Evolutionary conservation across 768 basidiomycete genomes (phyloP).

Genomic region (Russula abietina): DNA sequence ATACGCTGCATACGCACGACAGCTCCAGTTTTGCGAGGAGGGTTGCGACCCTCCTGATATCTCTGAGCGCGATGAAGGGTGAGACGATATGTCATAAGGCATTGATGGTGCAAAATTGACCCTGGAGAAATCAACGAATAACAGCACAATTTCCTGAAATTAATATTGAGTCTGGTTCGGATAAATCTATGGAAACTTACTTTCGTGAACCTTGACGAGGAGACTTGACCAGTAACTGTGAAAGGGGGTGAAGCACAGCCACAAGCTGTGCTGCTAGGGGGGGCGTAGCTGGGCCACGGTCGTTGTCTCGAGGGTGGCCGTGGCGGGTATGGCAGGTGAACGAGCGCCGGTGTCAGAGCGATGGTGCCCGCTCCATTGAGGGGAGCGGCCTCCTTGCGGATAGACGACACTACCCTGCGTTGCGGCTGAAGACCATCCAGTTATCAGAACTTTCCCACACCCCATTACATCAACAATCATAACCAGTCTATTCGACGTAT

Average conservation of each 20-base stretch:
- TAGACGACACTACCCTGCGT: not conserved
- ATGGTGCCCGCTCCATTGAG: not conserved
- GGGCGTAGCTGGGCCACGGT: not conserved
- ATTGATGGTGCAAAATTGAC: not conserved
- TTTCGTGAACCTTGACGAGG: too few relatives aligned
- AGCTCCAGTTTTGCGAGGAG: not conserved
- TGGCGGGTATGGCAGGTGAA: not conserved
- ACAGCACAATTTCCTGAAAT: too few relatives aligned
- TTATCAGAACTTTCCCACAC: too few relatives aligned
- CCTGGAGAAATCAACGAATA: too few relatives aligned
- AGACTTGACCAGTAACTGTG: too few relatives aligned
- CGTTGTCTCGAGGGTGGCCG: not conserved
- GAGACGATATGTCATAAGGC: not conserved
- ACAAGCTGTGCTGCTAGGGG: not conserved
- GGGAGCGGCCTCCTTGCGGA: not conserved
- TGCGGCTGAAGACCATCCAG: not conserved
- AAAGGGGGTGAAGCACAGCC: not conserved
- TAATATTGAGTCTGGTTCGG: too few relatives aligned
- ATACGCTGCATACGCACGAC: not conserved
- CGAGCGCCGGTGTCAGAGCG: not conserved
- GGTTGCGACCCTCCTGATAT: not conserved
- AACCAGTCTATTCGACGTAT: too few relatives aligned
- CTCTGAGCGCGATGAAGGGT: not conserved
- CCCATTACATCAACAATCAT: too few relatives aligned
- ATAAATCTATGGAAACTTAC: too few relatives aligned